Percentiles rank a stretch among this genome's conserved stretches.
These are phyloP conservation scores for Larix sibirica DNA, from an alignment of 83 land plant genomes.

Conservation along the genomic window DNA sequence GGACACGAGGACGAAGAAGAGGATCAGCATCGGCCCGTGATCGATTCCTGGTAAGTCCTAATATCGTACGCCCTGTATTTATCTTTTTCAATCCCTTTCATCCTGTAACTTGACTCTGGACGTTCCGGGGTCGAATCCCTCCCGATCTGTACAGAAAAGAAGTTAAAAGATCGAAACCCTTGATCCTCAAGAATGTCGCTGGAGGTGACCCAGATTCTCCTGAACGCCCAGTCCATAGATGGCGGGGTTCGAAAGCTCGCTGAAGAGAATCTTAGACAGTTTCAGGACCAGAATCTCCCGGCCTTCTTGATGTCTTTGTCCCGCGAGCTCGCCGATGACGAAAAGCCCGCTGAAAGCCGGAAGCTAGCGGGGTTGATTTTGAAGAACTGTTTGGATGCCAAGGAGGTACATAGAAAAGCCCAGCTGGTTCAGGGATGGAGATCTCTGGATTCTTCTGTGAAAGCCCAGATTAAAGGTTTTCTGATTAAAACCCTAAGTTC, in stretches of 20 bases:
- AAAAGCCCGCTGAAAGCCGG: constrained; percentile 80
- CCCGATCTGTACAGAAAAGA: not conserved
- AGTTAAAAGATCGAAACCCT: not conserved
- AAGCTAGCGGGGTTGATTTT: constrained; percentile 77
- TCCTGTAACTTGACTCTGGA: not conserved
- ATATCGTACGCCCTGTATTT: not conserved
- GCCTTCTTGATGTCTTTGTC: constrained; percentile 63
- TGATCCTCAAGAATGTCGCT: constrained; percentile 34
- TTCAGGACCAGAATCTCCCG: constrained; percentile 80
- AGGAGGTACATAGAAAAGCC: constrained; percentile 67
- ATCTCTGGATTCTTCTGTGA: constrained; percentile 47
- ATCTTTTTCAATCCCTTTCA: not conserved
- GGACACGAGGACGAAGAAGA: not conserved
- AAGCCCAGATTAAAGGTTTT: constrained; percentile 57
- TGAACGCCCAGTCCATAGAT: constrained; percentile 87
- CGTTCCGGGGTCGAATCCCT: not conserved
- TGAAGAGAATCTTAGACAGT: constrained; percentile 69
- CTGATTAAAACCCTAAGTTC: constrained; percentile 73
- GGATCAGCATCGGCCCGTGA: not conserved
- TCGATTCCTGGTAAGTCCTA: not conserved
- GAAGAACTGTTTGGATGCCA: constrained; percentile 86
- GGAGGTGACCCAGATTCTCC: constrained; percentile 78
- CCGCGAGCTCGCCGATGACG: constrained; percentile 60
- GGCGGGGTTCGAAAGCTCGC: constrained; percentile 65
- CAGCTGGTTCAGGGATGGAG: constrained; percentile 77